Evolutionary conservation across 139 green algal genomes (phyloP), one percentile per base, ranked within the genome.

Genomic region (Coccomyxa sp.): DNA sequence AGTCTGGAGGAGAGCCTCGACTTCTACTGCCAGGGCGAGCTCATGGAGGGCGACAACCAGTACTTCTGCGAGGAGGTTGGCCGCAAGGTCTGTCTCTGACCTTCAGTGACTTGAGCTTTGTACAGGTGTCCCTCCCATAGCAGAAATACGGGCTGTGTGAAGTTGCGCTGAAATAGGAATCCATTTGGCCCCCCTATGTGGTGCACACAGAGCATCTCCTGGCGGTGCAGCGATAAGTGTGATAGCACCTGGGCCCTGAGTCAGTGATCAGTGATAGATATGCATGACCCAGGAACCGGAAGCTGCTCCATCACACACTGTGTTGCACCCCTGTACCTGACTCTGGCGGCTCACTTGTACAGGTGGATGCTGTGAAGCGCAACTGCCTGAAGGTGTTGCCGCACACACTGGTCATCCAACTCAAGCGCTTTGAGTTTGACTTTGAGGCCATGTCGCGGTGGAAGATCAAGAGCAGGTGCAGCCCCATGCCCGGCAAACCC

Each of bases 1-100:
- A 89, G 72, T 39, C 84, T 97, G 79, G 82, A 88, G 50, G 88
- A 91, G 72, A 92, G 85, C 76, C 77, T 94, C 64, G 84, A 90
- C 72, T 84, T 86, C 5, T 95, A 93, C 77, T 86, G 95, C 31
- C 78, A 89, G 75, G 89, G 88, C 7, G 94, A 98, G 83, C 85
- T 97, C 73, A 93, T 98, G 88, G 92, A 98, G 83, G 94, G 94
- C n/a, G 91, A 97, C 81, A 97, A 98, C 82, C 90, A 93, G 36
- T 98, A 96, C 82, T 78, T 88, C 44, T 96, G 91, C 76, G 92
- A 96, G 71, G 80, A 94, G 74, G 83, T 94, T 40, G 87, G 88
- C 7, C 81, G 79, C 35, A 94, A 94, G 77, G 92, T 96, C 71
- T 29, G 74, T 54, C 1, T 3, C 36, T 34, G 6, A 71, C 64